These are phyloP conservation scores for Ustanciosporium gigantosporum DNA, from an alignment of 1,284 basidiomycete species.

Conservation along the genomic window DNA sequence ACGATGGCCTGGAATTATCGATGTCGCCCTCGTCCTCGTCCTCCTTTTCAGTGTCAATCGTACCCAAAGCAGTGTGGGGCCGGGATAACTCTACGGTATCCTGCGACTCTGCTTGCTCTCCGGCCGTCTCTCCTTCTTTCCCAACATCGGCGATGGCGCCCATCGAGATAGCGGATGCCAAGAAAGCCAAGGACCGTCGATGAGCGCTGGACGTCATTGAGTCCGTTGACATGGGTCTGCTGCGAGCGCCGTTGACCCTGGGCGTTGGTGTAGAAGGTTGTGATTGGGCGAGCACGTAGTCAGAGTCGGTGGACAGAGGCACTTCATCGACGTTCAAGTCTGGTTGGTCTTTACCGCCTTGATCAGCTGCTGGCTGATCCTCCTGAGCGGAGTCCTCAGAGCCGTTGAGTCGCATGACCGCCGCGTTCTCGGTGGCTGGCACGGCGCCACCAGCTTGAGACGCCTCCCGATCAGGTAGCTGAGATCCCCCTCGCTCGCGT, in stretches of 20 bases:
- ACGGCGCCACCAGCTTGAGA: too few relatives aligned
- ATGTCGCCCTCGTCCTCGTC: too few relatives aligned
- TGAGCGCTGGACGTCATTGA: conserved; percentile 20
- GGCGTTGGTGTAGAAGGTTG: neutral
- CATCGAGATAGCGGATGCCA: conserved; percentile 37
- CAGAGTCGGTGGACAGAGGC: conserved; percentile 1
- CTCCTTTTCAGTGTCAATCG: too few relatives aligned
- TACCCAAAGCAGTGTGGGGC: neutral
- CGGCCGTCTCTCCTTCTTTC: neutral
- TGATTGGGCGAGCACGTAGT: neutral
- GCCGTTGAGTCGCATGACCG: too few relatives aligned
- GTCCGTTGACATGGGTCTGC: conserved; percentile 19
- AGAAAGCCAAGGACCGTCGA: conserved; percentile 26
- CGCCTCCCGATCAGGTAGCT: too few relatives aligned
- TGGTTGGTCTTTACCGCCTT: too few relatives aligned
- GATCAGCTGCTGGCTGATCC: too few relatives aligned
- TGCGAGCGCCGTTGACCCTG: neutral
- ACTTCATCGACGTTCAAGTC: conserved; percentile 1
- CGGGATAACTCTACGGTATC: neutral
- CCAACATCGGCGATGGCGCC: conserved; percentile 21
- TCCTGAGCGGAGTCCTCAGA: too few relatives aligned
- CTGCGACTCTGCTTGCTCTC: neutral
- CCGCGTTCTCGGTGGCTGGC: too few relatives aligned
- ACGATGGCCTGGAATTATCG: neutral
- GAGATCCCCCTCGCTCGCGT: too few relatives aligned